Evolutionary conservation across 2,329 filamentous ascomycete species (phyloP), one percentile per base, ranked within the genome.

Genomic region (Ciborinia camelliae): DNA sequence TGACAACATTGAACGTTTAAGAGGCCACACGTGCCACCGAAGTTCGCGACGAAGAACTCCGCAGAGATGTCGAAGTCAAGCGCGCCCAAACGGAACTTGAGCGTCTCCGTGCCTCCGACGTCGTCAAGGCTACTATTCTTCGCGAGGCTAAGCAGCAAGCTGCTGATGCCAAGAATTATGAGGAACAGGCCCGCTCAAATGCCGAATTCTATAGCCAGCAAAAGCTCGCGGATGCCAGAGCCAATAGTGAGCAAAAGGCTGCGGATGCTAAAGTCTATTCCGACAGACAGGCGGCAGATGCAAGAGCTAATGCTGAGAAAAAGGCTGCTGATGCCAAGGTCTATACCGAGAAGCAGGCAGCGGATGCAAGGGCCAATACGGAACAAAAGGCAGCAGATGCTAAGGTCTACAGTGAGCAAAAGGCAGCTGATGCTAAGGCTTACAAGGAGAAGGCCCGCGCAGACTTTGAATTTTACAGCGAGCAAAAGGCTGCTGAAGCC

Each of bases 61-160:
- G 92, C 80, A 87, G 84, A 69, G 82, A 88, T 18, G 91, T 96
- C 67, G 87, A 96, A 78, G 79, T 86, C 70, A 91, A 89, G 81
- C 88, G 90, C 64, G 91, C 90, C 0, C 84, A 85, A 39, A 92
- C 91, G 69, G 90, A 95, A 79, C 81, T 95, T 65, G 92, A 96
- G 76, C 86, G 90, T 65, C 85, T 92, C 41, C 84, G 91, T 70
- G 92, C 91, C 10, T 85, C 80, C 4, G 90, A 91, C 68, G 90
- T 96, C 71, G 90, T 91, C 64, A 88, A 91, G 77, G 91, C 91
- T 65, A 86, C 84, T 65, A 90, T 92, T 69, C 76, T 79, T 2
- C 84, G 87, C 63, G 89, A 92, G 77, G 81, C 86, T 35, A 83
- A 85, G 70, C 86, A 91, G 77, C 84, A 92, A 73, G 83, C 83